These are phyloP conservation scores for Hylodesmum podocarpum DNA, from an alignment of 306 rosid genomes.

Conservation along the genomic window DNA sequence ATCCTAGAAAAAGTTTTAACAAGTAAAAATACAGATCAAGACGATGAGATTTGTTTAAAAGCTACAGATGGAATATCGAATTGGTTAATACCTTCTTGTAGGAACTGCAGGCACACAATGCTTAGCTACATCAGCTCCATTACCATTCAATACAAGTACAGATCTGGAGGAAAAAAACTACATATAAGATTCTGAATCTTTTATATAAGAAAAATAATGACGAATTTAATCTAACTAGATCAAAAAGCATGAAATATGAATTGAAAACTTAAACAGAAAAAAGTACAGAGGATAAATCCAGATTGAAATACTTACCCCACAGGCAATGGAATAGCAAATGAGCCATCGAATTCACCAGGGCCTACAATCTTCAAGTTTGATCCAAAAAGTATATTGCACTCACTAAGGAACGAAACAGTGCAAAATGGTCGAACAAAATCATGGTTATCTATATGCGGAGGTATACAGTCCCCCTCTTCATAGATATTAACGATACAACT, in stretches of 20 bases:
- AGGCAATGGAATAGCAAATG: constrained; percentile 63
- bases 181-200: constrained; percentile 33
- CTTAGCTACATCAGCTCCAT: constrained; percentile 91
- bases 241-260: background rate
- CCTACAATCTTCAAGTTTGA: constrained; percentile 58
- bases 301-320: constrained; percentile 63
- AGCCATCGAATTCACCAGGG: constrained; percentile 79
- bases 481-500: constrained; percentile 96
- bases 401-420: constrained; percentile 92
- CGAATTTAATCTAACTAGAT: constrained; percentile 3
- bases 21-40: constrained; percentile 19
- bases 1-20: constrained; percentile 49
- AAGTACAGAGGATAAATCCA: constrained; percentile 11
- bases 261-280: constrained; percentile 3
- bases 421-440: constrained; percentile 97
- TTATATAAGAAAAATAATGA: background rate
- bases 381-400: constrained; percentile 84
- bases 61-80: background rate
- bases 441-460: constrained; percentile 95
- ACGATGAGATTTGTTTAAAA: background rate
- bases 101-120: constrained; percentile 98
- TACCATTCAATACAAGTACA: constrained; percentile 90
- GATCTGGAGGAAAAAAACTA: constrained; percentile 57
- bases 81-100: constrained; percentile 53
- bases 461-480: constrained; percentile 94